A percentile compares a stretch with the other conserved stretches of the same genome.
These are phyloP conservation scores for Syzygium syzygioides DNA, from an alignment of 441 rosid genomes.

Conservation along the genomic window DNA sequence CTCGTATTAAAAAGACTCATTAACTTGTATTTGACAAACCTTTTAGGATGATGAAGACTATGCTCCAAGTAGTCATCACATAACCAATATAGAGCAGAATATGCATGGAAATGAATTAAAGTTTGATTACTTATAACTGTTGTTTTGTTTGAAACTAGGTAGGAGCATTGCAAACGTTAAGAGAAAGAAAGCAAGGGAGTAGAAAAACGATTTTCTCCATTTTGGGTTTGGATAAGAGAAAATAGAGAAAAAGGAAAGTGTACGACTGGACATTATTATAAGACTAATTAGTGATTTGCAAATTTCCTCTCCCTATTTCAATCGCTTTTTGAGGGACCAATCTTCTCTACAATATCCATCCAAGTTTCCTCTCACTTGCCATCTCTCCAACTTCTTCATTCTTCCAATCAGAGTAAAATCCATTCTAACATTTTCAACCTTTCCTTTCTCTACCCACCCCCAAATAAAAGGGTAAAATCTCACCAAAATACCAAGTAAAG, in stretches of 20 bases:
- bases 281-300: not conserved
- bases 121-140: not conserved
- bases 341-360: not conserved
- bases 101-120: not conserved
- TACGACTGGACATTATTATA: not conserved
- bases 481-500: not conserved
- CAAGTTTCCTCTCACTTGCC: not conserved
- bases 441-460: not conserved
- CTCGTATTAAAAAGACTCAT: not conserved
- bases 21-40: not conserved
- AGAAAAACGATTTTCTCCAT: not conserved
- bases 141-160: not conserved
- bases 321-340: not conserved
- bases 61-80: not conserved
- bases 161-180: not conserved
- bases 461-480: not conserved
- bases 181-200: not conserved
- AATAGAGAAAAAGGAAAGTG: not conserved
- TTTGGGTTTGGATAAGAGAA: not conserved
- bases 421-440: not conserved
- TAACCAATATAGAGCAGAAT: not conserved
- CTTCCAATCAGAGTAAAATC: not conserved
- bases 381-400: not conserved
- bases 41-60: not conserved
- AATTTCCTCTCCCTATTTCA: not conserved